Conservation (phyloP, 2,329 filamentous ascomycete genomes). For the Aspergillus transmontanensis region DNA sequence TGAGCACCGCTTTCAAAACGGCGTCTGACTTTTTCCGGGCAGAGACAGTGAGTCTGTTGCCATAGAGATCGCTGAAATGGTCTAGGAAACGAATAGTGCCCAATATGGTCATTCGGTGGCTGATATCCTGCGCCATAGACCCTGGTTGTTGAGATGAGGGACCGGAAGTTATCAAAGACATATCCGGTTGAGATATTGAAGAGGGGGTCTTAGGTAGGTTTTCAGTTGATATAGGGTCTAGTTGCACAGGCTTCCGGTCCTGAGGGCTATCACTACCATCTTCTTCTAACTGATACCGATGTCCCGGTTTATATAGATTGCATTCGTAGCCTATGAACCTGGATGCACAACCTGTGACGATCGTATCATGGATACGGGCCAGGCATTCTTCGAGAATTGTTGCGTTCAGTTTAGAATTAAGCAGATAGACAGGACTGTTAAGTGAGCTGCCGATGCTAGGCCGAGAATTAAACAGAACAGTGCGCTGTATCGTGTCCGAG, state of each 20-base stretch:
- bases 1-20: conserved; percentile 22
- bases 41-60: conserved; percentile 16
- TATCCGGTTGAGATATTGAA: background rate
- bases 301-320: conserved; percentile 21
- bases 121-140: background rate
- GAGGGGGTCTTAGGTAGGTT: background rate
- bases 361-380: conserved; percentile 22
- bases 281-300: conserved; percentile 19
- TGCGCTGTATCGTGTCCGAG: background rate
- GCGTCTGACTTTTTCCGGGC: conserved; percentile 21
- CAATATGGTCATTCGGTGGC: background rate
- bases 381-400: conserved; percentile 21
- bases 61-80: conserved; percentile 27
- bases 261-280: background rate
- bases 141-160: background rate
- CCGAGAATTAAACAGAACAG: background rate
- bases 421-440: conserved; percentile 24
- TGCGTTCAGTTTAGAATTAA: conserved; percentile 26
- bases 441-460: conserved; percentile 15
- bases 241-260: background rate
- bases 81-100: conserved; percentile 27
- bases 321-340: conserved; percentile 25
- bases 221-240: background rate
- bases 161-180: background rate
- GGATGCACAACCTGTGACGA: conserved; percentile 20